A percentile compares a stretch with the other conserved stretches of the same genome.
phyloP scores from a whole-genome alignment of 345 rosid genomes.

The Turritis glabra region DNA sequence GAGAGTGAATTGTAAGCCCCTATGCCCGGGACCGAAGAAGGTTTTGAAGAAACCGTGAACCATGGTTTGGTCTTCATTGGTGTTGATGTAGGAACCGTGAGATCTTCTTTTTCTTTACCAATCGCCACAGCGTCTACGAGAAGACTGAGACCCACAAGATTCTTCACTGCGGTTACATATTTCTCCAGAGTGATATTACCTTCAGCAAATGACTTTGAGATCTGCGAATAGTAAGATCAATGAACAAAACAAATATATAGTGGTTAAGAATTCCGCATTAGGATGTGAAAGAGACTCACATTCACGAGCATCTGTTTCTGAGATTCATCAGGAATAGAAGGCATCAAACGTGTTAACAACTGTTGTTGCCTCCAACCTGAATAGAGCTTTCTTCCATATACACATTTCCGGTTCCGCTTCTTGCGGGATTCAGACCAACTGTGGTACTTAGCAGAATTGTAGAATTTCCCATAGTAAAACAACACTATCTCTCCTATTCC shows the following conservation, averaged over 20 bases:
- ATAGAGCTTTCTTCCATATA: constrained; percentile 58
- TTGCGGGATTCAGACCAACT: constrained; percentile 63
- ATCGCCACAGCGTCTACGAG: constrained; percentile 69
- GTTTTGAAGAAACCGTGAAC: constrained; percentile 43
- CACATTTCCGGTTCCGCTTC: constrained; percentile 48
- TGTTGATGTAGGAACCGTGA: constrained; percentile 51
- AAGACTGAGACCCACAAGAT: constrained; percentile 48
- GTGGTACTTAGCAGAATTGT: constrained; percentile 47
- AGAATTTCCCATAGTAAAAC: constrained; percentile 65
- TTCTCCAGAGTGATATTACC: constrained; percentile 52
- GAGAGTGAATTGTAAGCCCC: constrained; percentile 59
- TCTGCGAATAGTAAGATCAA: constrained; percentile 45
- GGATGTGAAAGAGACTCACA: constrained; percentile 37
- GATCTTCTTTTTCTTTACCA: constrained; percentile 74
- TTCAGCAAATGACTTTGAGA: constrained; percentile 60
- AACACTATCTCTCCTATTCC: constrained; percentile 52
- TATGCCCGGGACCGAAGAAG: constrained; percentile 18
- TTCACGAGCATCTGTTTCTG: constrained; percentile 37
- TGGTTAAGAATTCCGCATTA: background rate
- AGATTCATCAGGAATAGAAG: constrained; percentile 44
- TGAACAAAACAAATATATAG: constrained; percentile 9
- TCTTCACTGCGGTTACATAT: constrained; percentile 47
- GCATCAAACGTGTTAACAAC: constrained; percentile 61
- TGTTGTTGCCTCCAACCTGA: constrained; percentile 76
- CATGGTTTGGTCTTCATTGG: constrained; percentile 44